These are phyloP conservation scores for Craspedostauros australis DNA, from an alignment of 108 stramenopile genomes.

Conservation along the genomic window DNA sequence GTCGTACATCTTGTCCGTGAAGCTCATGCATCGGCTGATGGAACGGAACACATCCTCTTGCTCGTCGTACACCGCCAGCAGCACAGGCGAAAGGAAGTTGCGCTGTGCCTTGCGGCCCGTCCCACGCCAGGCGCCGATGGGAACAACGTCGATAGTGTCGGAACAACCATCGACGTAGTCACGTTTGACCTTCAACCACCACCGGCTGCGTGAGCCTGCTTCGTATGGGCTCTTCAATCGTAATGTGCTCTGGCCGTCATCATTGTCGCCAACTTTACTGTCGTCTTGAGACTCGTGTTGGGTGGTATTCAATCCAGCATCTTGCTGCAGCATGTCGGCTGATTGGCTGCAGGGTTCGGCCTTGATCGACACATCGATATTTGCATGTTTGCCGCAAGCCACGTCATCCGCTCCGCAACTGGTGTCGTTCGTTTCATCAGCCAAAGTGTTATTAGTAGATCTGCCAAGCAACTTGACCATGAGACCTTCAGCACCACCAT, in stretches of 20 bases:
- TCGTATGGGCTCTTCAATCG: conserved; percentile 23
- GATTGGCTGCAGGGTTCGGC: conserved; percentile 8
- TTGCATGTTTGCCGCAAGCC: too few species aligned
- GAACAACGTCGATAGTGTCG: conserved; percentile 88
- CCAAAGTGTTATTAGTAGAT: conserved; percentile 13
- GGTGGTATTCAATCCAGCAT: too few species aligned
- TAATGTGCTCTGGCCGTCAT: neutral
- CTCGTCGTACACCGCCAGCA: conserved; percentile 83
- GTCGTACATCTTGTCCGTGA: conserved; percentile 47
- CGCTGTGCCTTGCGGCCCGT: conserved; percentile 62
- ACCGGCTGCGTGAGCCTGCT: conserved; percentile 32
- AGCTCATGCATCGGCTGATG: conserved; percentile 58
- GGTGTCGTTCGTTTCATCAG: neutral
- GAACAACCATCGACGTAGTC: conserved; percentile 79
- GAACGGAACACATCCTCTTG: conserved; percentile 70
- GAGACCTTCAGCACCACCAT: conserved; percentile 82
- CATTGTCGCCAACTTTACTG: too few species aligned
- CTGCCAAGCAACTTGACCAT: conserved; percentile 56
- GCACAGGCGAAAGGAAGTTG: conserved; percentile 58
- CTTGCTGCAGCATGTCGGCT: too few species aligned
- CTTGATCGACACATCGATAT: too few species aligned
- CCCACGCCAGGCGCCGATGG: conserved; percentile 84
- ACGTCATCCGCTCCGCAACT: too few species aligned
- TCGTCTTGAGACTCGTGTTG: too few species aligned
- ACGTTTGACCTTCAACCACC: conserved; percentile 90